Evolutionary conservation across 73 alveolate genomes (phyloP).

Genomic region (Stentor coeruleus): DNA sequence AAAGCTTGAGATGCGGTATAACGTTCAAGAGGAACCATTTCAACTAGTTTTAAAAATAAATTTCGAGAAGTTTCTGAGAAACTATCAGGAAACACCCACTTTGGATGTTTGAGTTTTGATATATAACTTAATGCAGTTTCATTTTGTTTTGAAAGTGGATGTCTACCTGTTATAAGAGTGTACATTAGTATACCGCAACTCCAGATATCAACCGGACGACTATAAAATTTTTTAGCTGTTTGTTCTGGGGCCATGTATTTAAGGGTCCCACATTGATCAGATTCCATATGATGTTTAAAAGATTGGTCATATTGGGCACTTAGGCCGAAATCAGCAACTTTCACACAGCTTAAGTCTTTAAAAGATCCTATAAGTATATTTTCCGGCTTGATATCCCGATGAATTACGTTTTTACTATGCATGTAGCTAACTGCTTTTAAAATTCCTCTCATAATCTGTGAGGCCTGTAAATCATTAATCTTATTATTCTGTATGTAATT

Average conservation of each 20-base stretch:
- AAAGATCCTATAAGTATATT: constrained; percentile 38
- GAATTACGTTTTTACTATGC: constrained; percentile 54
- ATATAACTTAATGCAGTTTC: constrained; percentile 28
- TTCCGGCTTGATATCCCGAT: constrained; percentile 66
- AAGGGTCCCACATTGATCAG: constrained; percentile 54
- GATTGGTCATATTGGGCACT: constrained; percentile 48
- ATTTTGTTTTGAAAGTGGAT: constrained; percentile 37
- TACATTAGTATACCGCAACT: constrained; percentile 48
- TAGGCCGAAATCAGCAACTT: constrained; percentile 65
- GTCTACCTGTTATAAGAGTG: constrained; percentile 37
- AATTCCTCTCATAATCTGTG: constrained; percentile 51
- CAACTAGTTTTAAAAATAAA: constrained; percentile 48
- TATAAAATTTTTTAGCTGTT: constrained; percentile 44
- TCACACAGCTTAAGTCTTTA: constrained; percentile 35
- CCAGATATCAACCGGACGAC: constrained; percentile 56
- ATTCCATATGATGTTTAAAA: constrained; percentile 29
- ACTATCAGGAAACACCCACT: constrained; percentile 34
- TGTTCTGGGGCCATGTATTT: constrained; percentile 80
- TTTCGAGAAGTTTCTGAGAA: constrained; percentile 33
- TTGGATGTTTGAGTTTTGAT: constrained; percentile 36
- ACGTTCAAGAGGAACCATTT: constrained; percentile 60
- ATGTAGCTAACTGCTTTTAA: constrained; percentile 60
- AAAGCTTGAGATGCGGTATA: constrained; percentile 58
- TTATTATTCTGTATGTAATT: neutral
- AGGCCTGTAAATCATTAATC: constrained; percentile 11